Base-by-base conservation (phyloP, 768 basidiomycete species). In the Lactarius akahatsu region DNA sequence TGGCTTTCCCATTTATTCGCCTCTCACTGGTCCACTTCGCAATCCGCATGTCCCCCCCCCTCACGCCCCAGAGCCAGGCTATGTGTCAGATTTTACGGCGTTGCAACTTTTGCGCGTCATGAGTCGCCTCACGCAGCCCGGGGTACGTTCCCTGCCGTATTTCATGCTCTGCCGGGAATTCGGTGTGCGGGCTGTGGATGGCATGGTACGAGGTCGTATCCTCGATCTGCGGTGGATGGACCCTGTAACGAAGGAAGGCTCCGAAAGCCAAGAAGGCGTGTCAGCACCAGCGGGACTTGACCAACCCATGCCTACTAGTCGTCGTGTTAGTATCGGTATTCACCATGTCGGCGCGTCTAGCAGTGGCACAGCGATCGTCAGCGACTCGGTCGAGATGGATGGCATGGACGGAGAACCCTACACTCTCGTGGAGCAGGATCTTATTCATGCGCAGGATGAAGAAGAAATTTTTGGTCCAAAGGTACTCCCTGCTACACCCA, bases 111-210 rank as follows among this genome's bases (percentile, higher is more conserved):
- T 94, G 66, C 88, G 86, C 70, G 91, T 94, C 58, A 92, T 92
- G 89, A 85, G 85, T 71, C 84, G 90, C 59, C 80, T 94, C 64
- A 85, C 87, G 34, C 85, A 86, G 70, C 82, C 83, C 0, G 84
- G 83, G 54, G 82, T 85, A 59, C 82, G 79, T 13, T 85, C 87
- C 68, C 79, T 94, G 59, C 83, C 89, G 2, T 94, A 94, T 75
- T 94, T 94, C 75, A 78, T 87, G 67, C 81, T 94, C 16, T 94
- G 91, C 72, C 82, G 90, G 47, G 91, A 94, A 74, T 77, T 94
- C n/a, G 92, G 92, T 3, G 90, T 90, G 56, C 81, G 85, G 10
- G 89, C 90, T 5, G 90, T 94, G 9, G 92, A 94, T 73, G 91
- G 89, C 32, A 90, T 94, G 90, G 84, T 94, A 57, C 86, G 87